Evolutionary conservation across 495 filamentous ascomycete species (phyloP), one percentile per base, ranked within the genome.

Genomic region (Xylaria cubensis): DNA sequence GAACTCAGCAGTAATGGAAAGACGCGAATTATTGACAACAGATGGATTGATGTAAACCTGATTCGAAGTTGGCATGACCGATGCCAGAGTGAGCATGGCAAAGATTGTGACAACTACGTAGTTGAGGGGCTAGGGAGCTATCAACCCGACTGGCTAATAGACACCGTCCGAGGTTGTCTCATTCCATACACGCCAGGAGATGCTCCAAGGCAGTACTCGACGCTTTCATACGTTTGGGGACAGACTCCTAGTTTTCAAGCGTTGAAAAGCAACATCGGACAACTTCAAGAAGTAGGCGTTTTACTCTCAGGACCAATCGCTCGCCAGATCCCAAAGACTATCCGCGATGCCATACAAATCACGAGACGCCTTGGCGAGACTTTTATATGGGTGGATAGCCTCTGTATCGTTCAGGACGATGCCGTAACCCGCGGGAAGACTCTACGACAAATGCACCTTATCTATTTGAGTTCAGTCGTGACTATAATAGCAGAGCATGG

Each of bases 191-290:
- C 12, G 4, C 36, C 61, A 64, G 61, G 61, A 8, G 36, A 42
- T 7, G 17, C 19, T 7, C 34, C 58, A 61, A 39, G 34, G 39
- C 61, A 21, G 13, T 64, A 64, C 29, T n/a, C 44, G 36, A 44
- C 61, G 4, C 61, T 64, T 44, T 42, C 36, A 6, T 64, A 64
- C n/a, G 61, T 64, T 17, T 64, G 61, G 61, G 61, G 61, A 21
- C 36, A 44, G 36, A 7, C 21, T 29, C 34, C 32, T n/a, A 61
- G 17, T 21, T 61, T 61, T 21, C 32, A 61, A 39, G 19, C 58
- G 3, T 32, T 21, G 24, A 39, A 21, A 39, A n/a, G 19, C 39
- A 64, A 44, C n/a, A 64, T 42, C 0, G 36, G 21, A 64, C 61
- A 42, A 42, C 61, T 64, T 64, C 39, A 64, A 44, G 21, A 3